A percentile compares a stretch with the other conserved stretches of the same genome.
phyloP scores from a whole-genome alignment of 2,329 filamentous ascomycete genomes.

The Cladophialophora yegresii region DNA sequence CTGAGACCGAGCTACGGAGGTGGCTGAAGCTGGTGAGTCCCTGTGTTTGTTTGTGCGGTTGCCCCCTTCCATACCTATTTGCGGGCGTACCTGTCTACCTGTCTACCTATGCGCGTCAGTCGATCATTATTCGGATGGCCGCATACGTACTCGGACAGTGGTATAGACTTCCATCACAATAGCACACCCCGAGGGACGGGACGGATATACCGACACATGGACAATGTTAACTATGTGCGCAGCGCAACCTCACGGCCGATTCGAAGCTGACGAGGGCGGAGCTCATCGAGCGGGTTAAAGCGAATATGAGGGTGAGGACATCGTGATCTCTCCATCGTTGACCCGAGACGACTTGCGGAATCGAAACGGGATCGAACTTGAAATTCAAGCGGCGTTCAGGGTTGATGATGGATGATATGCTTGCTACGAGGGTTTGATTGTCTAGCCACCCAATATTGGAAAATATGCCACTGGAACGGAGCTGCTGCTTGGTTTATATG shows the following conservation, averaged over 20 bases:
- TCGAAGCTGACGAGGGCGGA: constrained; percentile 62
- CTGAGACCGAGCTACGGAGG: constrained; percentile 71
- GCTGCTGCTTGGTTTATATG: too few relatives aligned
- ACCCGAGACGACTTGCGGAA: neutral
- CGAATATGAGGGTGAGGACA: constrained; percentile 55
- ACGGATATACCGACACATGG: neutral
- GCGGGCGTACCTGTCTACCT: neutral
- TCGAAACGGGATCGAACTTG: neutral
- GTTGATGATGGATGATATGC: neutral
- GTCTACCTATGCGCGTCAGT: neutral
- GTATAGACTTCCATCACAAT: neutral
- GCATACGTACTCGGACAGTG: neutral
- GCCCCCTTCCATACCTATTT: neutral
- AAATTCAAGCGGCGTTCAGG: neutral
- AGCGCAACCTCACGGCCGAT: constrained; percentile 67
- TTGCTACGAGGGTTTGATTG: neutral
- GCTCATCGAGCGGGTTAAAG: constrained; percentile 67
- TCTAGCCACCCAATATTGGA: neutral
- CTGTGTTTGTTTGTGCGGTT: neutral
- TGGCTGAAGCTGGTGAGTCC: constrained; percentile 79
- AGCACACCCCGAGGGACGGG: neutral
- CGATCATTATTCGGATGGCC: neutral
- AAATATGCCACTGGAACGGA: neutral
- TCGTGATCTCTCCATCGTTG: neutral
- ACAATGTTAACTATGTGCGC: neutral